Evolutionary conservation across 2,329 filamentous ascomycete genomes (phyloP).

Genomic region (Arthrobotrys conoides): DNA sequence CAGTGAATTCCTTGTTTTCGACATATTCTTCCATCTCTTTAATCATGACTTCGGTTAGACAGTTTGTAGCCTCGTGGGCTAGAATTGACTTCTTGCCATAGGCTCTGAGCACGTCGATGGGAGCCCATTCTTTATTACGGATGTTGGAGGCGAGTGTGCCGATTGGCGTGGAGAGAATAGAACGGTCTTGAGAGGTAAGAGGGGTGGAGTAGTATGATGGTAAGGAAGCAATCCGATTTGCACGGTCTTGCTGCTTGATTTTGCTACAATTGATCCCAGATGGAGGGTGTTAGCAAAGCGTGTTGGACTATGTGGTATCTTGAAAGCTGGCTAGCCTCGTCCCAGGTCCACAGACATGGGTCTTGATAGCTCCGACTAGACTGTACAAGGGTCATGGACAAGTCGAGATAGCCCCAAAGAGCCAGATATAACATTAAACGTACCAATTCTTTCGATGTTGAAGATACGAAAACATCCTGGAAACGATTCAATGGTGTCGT

Average conservation of each 20-base stretch:
- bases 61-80: constrained; percentile 89
- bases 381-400: background rate
- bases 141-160: constrained; percentile 83
- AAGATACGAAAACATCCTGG: constrained; percentile 57
- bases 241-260: constrained; percentile 83
- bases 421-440: constrained; percentile 21
- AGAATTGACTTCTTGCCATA: constrained; percentile 89
- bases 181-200: constrained; percentile 76
- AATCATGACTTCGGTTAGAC: constrained; percentile 88
- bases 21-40: constrained; percentile 82
- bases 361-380: constrained; percentile 9
- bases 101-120: constrained; percentile 81
- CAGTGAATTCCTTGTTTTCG: constrained; percentile 65
- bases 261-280: constrained; percentile 70
- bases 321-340: background rate
- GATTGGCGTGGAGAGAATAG: constrained; percentile 80
- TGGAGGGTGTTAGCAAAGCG: constrained; percentile 24
- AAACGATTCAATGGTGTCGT: constrained; percentile 6
- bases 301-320: constrained; percentile 53
- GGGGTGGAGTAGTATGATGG: constrained; percentile 76
- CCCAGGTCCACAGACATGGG: background rate
- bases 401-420: background rate
- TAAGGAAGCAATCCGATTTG: constrained; percentile 77
- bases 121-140: constrained; percentile 76
- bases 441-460: constrained; percentile 57